phyloP scores from a whole-genome alignment of 2,329 filamentous ascomycete genomes.

The Cytospora piceicola region DNA sequence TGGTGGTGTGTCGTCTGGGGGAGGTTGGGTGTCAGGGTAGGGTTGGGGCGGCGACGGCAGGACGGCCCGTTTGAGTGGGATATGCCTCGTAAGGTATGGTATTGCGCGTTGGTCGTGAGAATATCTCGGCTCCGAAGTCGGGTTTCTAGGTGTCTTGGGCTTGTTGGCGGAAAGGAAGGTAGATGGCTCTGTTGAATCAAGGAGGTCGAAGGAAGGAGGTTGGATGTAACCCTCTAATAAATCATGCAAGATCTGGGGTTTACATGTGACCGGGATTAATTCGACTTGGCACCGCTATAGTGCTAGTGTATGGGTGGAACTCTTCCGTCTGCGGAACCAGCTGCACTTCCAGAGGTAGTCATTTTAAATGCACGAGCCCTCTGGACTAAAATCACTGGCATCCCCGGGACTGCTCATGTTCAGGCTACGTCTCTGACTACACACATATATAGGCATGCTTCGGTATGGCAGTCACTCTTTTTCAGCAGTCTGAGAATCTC shows the following conservation, averaged over 20 bases:
- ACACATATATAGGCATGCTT: too few species aligned
- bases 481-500: background rate
- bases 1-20: constrained; percentile 40
- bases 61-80: background rate
- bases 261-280: background rate
- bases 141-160: background rate
- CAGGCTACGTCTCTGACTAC: too few species aligned
- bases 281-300: background rate
- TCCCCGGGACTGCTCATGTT: background rate
- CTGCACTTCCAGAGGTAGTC: background rate
- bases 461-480: background rate
- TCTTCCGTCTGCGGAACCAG: background rate
- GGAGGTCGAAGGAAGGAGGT: background rate
- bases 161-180: background rate
- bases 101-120: background rate
- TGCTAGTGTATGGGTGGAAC: background rate
- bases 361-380: background rate
- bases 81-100: background rate
- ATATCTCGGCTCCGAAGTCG: background rate
- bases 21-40: constrained; percentile 12
- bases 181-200: too few species aligned
- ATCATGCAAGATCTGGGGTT: constrained; percentile 2
- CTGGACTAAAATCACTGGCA: background rate
- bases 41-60: background rate
- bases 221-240: background rate